Percentiles rank a stretch among this genome's conserved stretches.
Evolutionary conservation across 2,329 filamentous ascomycete species (phyloP).

Genomic region (Penicillium palitans): DNA sequence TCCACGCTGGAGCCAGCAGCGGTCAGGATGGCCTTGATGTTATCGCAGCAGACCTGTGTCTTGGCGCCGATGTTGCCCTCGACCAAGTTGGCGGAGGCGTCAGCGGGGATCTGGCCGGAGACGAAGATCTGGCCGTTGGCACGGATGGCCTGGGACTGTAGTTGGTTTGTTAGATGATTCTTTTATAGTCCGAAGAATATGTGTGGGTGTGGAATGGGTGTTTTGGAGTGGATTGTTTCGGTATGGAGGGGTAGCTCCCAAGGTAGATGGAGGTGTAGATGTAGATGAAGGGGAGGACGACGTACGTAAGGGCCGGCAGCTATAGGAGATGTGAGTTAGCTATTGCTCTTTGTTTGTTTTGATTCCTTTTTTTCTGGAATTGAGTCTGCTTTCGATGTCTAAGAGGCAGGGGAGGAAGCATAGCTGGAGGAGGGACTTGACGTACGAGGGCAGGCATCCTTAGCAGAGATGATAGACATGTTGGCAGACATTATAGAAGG

Average conservation of each 20-base stretch:
- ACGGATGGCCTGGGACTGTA: conserved; percentile 61
- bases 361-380: neutral
- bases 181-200: neutral
- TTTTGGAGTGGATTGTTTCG: conserved; percentile 1
- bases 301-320: conserved; percentile 49
- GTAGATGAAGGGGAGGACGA: conserved; percentile 6
- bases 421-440: conserved; percentile 10
- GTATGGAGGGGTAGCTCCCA: conserved; percentile 2
- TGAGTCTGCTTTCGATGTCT: neutral
- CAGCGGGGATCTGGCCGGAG: conserved; percentile 75
- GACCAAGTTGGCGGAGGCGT: conserved; percentile 60
- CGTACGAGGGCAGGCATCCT: conserved; percentile 50
- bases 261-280: neutral
- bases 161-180: neutral
- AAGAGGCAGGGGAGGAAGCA: neutral
- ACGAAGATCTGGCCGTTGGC: conserved; percentile 69
- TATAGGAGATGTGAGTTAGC: conserved; percentile 22
- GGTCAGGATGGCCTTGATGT: conserved; percentile 78
- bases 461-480: conserved; percentile 42
- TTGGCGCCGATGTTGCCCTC: conserved; percentile 67
- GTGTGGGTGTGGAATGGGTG: neutral
- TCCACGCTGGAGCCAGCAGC: conserved; percentile 76
- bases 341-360: neutral
- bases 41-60: conserved; percentile 71
- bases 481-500: conserved; percentile 36